A percentile compares a stretch with the other conserved stretches of the same genome.
phyloP scores from a whole-genome alignment of 1,139 yeast species.

The Yamadazyma mexicana region DNA sequence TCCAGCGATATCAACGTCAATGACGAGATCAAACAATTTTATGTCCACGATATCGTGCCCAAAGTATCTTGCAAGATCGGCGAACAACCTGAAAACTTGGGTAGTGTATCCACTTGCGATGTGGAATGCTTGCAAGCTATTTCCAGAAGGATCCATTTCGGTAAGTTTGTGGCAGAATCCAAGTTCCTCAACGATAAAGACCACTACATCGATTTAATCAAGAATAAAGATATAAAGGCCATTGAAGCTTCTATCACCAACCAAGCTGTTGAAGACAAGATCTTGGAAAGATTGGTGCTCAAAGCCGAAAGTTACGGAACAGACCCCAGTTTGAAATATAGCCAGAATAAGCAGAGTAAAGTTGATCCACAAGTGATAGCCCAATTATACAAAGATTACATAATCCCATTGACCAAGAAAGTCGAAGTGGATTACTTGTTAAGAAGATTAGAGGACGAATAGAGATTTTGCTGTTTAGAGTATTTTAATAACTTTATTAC shows the following conservation, averaged over 20 bases:
- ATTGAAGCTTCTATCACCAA: constrained; percentile 84
- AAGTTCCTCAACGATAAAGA: constrained; percentile 74
- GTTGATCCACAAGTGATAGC: constrained; percentile 82
- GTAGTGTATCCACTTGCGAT: constrained; percentile 83
- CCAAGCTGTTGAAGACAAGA: constrained; percentile 79
- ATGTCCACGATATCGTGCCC: constrained; percentile 74
- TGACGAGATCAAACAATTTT: constrained; percentile 61
- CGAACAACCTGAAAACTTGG: constrained; percentile 82
- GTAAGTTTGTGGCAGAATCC: constrained; percentile 95
- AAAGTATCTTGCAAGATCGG: constrained; percentile 65
- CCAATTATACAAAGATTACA: constrained; percentile 77
- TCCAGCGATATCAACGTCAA: constrained; percentile 78
- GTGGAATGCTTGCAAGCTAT: constrained; percentile 84
- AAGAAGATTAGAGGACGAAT: constrained; percentile 71
- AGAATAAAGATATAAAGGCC: constrained; percentile 64
- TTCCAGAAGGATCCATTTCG: constrained; percentile 94
- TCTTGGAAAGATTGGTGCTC: constrained; percentile 69
- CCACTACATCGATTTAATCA: constrained; percentile 62
- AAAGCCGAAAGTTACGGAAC: constrained; percentile 88
- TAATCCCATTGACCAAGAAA: constrained; percentile 90
- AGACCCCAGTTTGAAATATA: constrained; percentile 76
- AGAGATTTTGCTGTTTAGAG: neutral
- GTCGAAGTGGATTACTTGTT: constrained; percentile 91
- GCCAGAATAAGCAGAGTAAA: constrained; percentile 70
- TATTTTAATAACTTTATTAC: constrained; percentile 1